phyloP scores from a whole-genome alignment of 2,329 filamentous ascomycete species.

The Paraphaeosphaeria minitans region DNA sequence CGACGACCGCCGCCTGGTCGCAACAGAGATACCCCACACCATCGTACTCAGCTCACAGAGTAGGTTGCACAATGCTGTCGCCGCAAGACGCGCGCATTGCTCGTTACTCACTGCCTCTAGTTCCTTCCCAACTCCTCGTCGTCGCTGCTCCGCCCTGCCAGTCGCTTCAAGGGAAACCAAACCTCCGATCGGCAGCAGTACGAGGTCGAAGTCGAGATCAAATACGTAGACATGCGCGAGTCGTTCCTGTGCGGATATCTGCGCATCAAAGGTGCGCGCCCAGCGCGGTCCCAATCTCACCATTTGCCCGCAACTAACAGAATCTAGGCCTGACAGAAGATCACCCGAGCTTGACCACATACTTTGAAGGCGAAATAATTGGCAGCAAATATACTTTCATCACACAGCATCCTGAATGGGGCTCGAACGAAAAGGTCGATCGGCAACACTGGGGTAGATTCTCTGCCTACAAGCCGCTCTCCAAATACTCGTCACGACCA shows the following conservation, averaged over 20 bases:
- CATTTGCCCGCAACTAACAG: conserved; percentile 20
- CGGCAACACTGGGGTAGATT: conserved; percentile 93
- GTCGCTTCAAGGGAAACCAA: conserved; percentile 87
- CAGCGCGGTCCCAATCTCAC: background rate
- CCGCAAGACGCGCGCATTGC: background rate
- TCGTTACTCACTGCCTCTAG: conserved; percentile 51
- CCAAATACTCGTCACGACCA: conserved; percentile 63
- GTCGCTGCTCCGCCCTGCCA: conserved; percentile 84
- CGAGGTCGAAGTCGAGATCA: conserved; percentile 95
- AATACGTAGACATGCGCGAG: conserved; percentile 92
- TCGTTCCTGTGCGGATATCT: conserved; percentile 95
- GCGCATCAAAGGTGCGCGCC: conserved; percentile 80
- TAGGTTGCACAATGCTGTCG: conserved; percentile 24
- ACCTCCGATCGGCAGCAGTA: conserved; percentile 92
- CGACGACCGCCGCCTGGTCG: conserved; percentile 29
- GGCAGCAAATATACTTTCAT: conserved; percentile 93
- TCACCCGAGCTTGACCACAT: conserved; percentile 96
- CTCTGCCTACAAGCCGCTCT: conserved; percentile 79
- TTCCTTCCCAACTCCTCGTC: conserved; percentile 79
- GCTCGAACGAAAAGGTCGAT: conserved; percentile 88
- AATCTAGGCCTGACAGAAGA: conserved; percentile 83
- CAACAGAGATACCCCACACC: conserved; percentile 34
- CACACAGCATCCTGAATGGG: conserved; percentile 88
- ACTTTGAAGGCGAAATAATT: conserved; percentile 98
- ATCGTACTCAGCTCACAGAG: conserved; percentile 42